These are phyloP conservation scores for Exophiala alcalophila DNA, from an alignment of 2,329 filamentous ascomycete species.

Conservation along the genomic window DNA sequence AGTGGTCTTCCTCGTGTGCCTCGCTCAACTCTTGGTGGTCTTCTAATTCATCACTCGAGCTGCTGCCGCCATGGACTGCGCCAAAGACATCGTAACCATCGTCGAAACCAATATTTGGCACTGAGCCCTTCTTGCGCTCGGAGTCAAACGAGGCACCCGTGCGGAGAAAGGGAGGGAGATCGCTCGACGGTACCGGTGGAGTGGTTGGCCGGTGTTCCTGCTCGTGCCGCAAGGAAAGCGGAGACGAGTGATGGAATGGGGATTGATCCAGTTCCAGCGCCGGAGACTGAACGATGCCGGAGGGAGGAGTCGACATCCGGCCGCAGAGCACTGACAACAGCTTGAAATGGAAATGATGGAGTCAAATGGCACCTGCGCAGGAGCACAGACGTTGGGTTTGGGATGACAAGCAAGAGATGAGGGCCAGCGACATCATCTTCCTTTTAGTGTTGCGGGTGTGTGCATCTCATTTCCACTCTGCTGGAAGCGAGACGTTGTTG, in stretches of 20 bases:
- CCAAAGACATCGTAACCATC: constrained; percentile 27
- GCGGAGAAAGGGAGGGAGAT: constrained; percentile 3
- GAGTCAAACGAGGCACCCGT: too few relatives aligned
- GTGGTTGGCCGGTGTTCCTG: constrained; percentile 15
- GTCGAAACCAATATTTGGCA: too few relatives aligned
- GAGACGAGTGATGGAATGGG: constrained; percentile 26
- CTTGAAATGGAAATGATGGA: too few relatives aligned
- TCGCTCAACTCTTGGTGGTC: constrained; percentile 1
- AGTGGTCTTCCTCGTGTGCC: constrained; percentile 11
- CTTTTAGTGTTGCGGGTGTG: too few relatives aligned
- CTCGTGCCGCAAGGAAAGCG: constrained; percentile 25
- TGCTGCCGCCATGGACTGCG: constrained; percentile 17
- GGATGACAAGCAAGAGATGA: too few relatives aligned
- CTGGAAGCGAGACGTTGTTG: too few relatives aligned
- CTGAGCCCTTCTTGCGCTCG: too few relatives aligned
- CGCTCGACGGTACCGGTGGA: constrained; percentile 8
- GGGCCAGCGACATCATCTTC: too few relatives aligned
- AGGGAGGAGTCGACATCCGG: neutral
- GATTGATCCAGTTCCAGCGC: constrained; percentile 10
- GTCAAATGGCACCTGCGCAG: too few relatives aligned
- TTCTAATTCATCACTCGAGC: constrained; percentile 15
- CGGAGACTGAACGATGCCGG: neutral
- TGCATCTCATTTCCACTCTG: too few relatives aligned
- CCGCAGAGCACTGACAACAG: too few relatives aligned
- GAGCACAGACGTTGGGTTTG: too few relatives aligned